phyloP scores from a whole-genome alignment of 225 moss, liverwort and hornwort genomes.

The Takakia lepidozioides region DNA sequence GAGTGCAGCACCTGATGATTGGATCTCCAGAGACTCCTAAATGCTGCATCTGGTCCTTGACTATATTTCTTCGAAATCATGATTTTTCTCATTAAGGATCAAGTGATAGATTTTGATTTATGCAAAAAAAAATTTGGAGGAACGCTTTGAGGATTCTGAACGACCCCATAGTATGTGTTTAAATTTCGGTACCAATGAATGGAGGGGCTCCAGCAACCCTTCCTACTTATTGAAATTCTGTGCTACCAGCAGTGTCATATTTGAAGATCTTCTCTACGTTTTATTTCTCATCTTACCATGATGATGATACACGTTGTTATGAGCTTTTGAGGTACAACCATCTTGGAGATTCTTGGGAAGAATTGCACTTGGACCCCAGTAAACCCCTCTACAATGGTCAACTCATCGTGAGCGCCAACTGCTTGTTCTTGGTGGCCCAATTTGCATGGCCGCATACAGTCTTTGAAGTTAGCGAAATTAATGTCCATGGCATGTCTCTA shows the following conservation, averaged over 20 bases:
- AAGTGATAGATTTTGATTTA: too few relatives aligned
- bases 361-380: background rate
- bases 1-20: too few relatives aligned
- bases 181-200: too few relatives aligned
- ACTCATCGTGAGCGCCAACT: background rate
- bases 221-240: background rate
- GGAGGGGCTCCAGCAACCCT: too few relatives aligned
- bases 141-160: too few relatives aligned
- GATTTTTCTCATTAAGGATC: too few relatives aligned
- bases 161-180: too few relatives aligned
- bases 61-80: too few relatives aligned
- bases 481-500: background rate
- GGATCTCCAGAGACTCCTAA: too few relatives aligned
- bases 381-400: background rate
- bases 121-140: too few relatives aligned
- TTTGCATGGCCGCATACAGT: background rate
- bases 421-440: background rate
- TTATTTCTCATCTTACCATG: background rate
- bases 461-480: background rate
- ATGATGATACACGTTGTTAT: background rate
- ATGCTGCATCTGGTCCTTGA: too few relatives aligned
- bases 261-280: background rate
- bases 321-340: background rate
- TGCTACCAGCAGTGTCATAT: background rate
- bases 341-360: background rate